Evolutionary conservation across 768 basidiomycete species (phyloP), one percentile per base, ranked within the genome.

Genomic region (Pleurotus salmoneostramineus): DNA sequence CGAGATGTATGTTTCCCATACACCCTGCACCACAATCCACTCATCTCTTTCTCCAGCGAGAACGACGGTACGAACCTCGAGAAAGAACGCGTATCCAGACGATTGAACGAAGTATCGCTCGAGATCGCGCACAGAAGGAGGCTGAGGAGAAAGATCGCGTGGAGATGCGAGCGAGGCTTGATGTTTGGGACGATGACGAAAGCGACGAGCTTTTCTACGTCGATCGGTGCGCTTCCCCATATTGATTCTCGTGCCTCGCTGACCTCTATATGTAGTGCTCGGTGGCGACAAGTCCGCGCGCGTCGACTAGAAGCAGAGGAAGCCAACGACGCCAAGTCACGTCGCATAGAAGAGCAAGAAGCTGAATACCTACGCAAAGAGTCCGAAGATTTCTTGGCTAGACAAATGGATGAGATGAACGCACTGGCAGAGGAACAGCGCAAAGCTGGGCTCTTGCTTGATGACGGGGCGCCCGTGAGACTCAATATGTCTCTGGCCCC

Each of bases 391-490:
- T 97, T 98, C 81, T 79, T 98, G 59, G 91, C 92, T 36, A 82
- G 87, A 56, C 95, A 97, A 67, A 94, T 96, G 92, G 92, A 92
- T 61, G 95, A 98, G 70, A 90, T 96, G 87, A 93, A 94, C 62
- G 88, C 91, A 2, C 76, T 96, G 32, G 91, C 91, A 10, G 91
- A 91, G 51, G 90, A 95, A 66, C 93, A 97, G 65, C 86, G 92
- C 61, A 91, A 92, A 66, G 92, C 91, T 5, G 95, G 95, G 33
- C 80, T 96, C 72, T 73, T 97, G 12, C 79, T 95, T 34, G 95
- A 96, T 61, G 95, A 97, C 62, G 93, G 92, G 32, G 91, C 91
- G 14, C 93, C 94, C 4, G 90, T 98, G 65, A 86, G 88, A 65
- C 78, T 98, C 55, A 89, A 87, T 62, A 90, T 96, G 21, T 87